These are phyloP conservation scores for Daldinia sp. DNA, from an alignment of 2,329 filamentous ascomycete species.

Conservation along the genomic window DNA sequence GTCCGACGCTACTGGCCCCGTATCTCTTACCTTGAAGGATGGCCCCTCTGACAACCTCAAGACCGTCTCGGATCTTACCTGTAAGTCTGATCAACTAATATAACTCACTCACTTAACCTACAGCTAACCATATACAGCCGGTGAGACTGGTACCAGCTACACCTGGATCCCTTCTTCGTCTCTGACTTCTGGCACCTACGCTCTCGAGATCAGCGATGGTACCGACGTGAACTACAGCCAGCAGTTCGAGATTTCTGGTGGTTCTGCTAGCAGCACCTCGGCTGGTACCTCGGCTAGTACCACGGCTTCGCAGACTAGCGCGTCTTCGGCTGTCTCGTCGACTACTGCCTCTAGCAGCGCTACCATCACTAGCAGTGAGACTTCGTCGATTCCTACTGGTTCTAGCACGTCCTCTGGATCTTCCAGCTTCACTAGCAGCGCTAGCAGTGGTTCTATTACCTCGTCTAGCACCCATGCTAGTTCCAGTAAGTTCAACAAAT, in stretches of 20 bases:
- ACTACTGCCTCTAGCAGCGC: slow-evolving; percentile 26
- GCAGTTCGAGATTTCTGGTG: slow-evolving; percentile 50
- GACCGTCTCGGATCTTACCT: slow-evolving; percentile 47
- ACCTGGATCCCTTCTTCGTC: slow-evolving; percentile 50
- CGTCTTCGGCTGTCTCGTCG: slow-evolving; percentile 27
- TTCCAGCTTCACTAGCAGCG: slow-evolving; percentile 33
- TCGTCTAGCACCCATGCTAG: slow-evolving; percentile 29
- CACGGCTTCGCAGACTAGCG: slow-evolving; percentile 18
- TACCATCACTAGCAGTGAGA: slow-evolving; percentile 31
- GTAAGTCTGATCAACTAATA: slow-evolving; percentile 45
- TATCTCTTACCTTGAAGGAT: slow-evolving; percentile 53
- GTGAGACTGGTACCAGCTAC: slow-evolving; percentile 48
- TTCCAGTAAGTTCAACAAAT: slow-evolving; percentile 28
- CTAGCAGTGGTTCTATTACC: slow-evolving; percentile 35
- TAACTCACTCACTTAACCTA: not conserved
- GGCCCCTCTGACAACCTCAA: slow-evolving; percentile 50
- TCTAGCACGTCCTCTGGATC: slow-evolving; percentile 34
- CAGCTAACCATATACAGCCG: slow-evolving; percentile 44
- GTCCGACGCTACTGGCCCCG: slow-evolving; percentile 51
- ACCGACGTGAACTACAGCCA: slow-evolving; percentile 55
- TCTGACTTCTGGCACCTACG: slow-evolving; percentile 53
- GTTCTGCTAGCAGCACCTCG: slow-evolving; percentile 31
- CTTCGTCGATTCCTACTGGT: slow-evolving; percentile 29
- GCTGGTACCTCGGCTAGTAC: slow-evolving; percentile 29
- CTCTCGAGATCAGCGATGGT: slow-evolving; percentile 55